A percentile compares a stretch with the other conserved stretches of the same genome.
Evolutionary conservation across 352 stramenopile species (phyloP).

Genomic region (Aphanomyces cochlioides): DNA sequence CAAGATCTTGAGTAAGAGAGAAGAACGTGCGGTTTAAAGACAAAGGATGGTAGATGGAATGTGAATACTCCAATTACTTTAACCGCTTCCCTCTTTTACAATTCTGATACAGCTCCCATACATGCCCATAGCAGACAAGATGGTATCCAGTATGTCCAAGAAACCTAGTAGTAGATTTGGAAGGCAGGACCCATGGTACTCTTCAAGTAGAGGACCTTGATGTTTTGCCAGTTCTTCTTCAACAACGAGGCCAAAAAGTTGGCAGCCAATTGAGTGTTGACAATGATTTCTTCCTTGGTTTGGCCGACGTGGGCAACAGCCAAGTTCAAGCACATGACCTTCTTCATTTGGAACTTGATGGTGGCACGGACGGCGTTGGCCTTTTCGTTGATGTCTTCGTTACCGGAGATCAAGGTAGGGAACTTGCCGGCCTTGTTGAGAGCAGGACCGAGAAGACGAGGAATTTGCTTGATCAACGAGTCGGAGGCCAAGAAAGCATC

Average conservation of each 20-base stretch:
- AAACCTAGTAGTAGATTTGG: slow-evolving; percentile 99
- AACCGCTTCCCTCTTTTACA: slow-evolving; percentile 26
- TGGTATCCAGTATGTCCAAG: slow-evolving; percentile 31
- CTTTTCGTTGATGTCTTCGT: slow-evolving; percentile 97
- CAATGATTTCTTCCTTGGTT: slow-evolving; percentile 93
- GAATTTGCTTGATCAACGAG: slow-evolving; percentile 99
- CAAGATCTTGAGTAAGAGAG: too few species aligned
- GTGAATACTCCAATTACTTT: slow-evolving; percentile 4
- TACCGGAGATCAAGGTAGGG: slow-evolving; percentile 93
- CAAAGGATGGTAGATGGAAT: slow-evolving; percentile 3
- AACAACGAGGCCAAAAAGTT: slow-evolving; percentile 99
- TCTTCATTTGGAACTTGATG: slow-evolving; percentile 99
- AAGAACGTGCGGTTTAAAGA: background rate
- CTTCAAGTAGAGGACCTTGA: slow-evolving; percentile 99
- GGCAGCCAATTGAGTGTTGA: slow-evolving; percentile 97
- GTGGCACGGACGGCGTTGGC: slow-evolving; percentile 96
- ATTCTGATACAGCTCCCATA: slow-evolving; percentile 30
- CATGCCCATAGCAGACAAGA: slow-evolving; percentile 2
- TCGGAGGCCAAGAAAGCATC: slow-evolving; percentile 99
- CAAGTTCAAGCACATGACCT: slow-evolving; percentile 99
- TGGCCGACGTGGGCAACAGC: slow-evolving; percentile 97
- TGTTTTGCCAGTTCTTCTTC: slow-evolving; percentile 99
- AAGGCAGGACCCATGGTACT: slow-evolving; percentile 97
- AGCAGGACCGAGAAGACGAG: slow-evolving; percentile 98
- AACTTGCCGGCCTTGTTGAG: slow-evolving; percentile 99